A percentile compares a stretch with the other conserved stretches of the same genome.
Conservation (phyloP, 495 filamentous ascomycete species). For the Penicillium atrosanguineum region DNA sequence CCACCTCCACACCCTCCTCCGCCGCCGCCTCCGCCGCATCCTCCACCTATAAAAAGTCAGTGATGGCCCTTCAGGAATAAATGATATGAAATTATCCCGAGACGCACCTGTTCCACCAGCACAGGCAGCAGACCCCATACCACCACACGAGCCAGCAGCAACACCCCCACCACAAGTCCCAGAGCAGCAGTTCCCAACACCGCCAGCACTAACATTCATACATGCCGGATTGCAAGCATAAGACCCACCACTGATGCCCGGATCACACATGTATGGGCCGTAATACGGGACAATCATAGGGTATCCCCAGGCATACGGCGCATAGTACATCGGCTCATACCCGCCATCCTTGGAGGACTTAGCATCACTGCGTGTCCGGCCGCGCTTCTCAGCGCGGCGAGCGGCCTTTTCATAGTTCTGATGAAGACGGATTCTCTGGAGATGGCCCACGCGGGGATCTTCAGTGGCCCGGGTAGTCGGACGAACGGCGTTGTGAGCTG, state of each 20-base stretch:
- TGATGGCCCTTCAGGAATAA: background rate
- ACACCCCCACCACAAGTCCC: constrained; percentile 53
- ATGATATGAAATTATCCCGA: constrained; percentile 27
- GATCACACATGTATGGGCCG: constrained; percentile 51
- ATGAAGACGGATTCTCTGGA: constrained; percentile 29
- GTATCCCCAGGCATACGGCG: constrained; percentile 42
- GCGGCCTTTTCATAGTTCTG: constrained; percentile 60
- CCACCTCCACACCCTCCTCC: constrained; percentile 22
- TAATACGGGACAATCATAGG: constrained; percentile 52
- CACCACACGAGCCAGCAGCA: constrained; percentile 53
- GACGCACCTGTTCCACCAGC: constrained; percentile 34
- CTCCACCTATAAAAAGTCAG: constrained; percentile 3
- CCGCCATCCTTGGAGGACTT: constrained; percentile 37
- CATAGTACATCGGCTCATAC: constrained; percentile 25
- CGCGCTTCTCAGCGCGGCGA: constrained; percentile 61
- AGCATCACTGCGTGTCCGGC: constrained; percentile 28
- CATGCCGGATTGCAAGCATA: constrained; percentile 48
- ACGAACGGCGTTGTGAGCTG: constrained; percentile 60
- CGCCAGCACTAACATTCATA: constrained; percentile 39
- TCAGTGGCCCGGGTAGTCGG: constrained; percentile 12
- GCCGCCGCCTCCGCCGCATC: constrained; percentile 27
- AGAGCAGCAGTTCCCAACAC: constrained; percentile 44
- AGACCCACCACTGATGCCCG: constrained; percentile 34
- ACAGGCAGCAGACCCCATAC: constrained; percentile 36
- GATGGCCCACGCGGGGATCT: constrained; percentile 4